Evolutionary conservation across 2,329 filamentous ascomycete genomes (phyloP), one percentile per base, ranked within the genome.

Genomic region (Scedosporium apiospermum): DNA sequence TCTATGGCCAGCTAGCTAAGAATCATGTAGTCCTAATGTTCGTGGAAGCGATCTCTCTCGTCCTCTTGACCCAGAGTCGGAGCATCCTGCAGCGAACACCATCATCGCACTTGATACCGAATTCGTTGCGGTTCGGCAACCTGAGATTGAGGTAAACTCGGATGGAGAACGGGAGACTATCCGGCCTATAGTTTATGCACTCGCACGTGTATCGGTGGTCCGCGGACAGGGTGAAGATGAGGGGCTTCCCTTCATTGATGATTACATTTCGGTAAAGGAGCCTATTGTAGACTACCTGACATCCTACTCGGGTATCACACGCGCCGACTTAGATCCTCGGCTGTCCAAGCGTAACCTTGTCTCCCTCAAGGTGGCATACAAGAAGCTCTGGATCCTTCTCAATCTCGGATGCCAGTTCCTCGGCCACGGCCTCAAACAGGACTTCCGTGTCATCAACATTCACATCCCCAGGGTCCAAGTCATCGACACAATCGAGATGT

Each of bases 371-470:
- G 84, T 90, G 63, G 93, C 91, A 1, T 99, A 98, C 80, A 99
- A 99, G 76, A 97, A 97, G 74, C 86, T 99, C 34, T 99, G 96
- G 96, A 85, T 98, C 16, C 82, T 99, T 18, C 83, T 99, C 38
- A 99, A 99, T 71, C 82, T 98, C 0, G 95, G 95, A 58, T 96
- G 92, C 75, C 86, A 90, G 65, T 99, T 99, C 72, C 84, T 99
- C 4, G 95, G 95, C 2, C 95, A 99, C 70, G 93, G 93, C 3
- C 80, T 99, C 51, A 91, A 91, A 67, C 93, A 95, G 68, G 95
- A 99, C 75, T 98, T 99, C 77, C 91, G 95, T 61, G 96, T 96
- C 63, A 96, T 96, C 76, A 99, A 99, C 74, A 97, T 99, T 63
- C 91, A 97, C 72, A 89, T 99, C 0, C 95, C 96, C 1, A 90